Evolutionary conservation across 768 basidiomycete genomes (phyloP).

Genomic region (Sarcomyxa edulis): DNA sequence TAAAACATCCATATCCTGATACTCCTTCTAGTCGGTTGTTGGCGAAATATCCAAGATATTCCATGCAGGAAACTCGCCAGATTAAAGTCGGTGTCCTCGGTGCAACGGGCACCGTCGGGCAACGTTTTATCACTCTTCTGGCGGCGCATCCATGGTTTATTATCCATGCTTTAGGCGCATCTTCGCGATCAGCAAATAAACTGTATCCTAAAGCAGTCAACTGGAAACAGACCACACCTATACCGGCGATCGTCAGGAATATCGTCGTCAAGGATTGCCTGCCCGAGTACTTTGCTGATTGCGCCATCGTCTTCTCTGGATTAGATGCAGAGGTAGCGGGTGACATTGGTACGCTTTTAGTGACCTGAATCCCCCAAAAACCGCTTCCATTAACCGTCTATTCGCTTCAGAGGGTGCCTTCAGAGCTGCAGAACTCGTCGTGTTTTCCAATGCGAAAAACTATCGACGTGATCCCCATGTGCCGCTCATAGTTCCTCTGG

Average conservation of each 20-base stretch:
- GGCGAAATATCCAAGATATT: slow-evolving; percentile 28
- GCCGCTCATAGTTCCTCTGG: slow-evolving; percentile 94
- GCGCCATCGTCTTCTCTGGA: slow-evolving; percentile 91
- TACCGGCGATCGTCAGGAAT: slow-evolving; percentile 58
- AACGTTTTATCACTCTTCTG: slow-evolving; percentile 89
- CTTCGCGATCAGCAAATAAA: slow-evolving; percentile 81
- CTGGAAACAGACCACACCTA: slow-evolving; percentile 85
- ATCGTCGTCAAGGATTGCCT: slow-evolving; percentile 74
- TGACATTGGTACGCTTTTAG: slow-evolving; percentile 75
- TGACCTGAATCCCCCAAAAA: neutral
- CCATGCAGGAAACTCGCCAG: slow-evolving; percentile 25
- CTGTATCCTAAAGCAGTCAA: slow-evolving; percentile 64
- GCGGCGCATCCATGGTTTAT: slow-evolving; percentile 86
- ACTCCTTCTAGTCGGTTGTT: slow-evolving; percentile 20
- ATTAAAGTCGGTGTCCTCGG: slow-evolving; percentile 71
- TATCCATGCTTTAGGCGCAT: slow-evolving; percentile 85
- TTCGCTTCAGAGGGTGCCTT: slow-evolving; percentile 69
- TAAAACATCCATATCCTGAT: too few relatives aligned
- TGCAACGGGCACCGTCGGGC: slow-evolving; percentile 93
- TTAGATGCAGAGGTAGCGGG: slow-evolving; percentile 93
- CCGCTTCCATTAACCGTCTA: slow-evolving; percentile 5
- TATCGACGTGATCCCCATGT: slow-evolving; percentile 88
- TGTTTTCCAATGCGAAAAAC: slow-evolving; percentile 98
- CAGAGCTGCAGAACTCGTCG: slow-evolving; percentile 78
- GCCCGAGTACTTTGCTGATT: slow-evolving; percentile 72